Percentiles rank a stretch among this genome's conserved stretches.
Evolutionary conservation across 2,329 filamentous ascomycete genomes (phyloP).

Genomic region (Furcasterigmium furcatum): DNA sequence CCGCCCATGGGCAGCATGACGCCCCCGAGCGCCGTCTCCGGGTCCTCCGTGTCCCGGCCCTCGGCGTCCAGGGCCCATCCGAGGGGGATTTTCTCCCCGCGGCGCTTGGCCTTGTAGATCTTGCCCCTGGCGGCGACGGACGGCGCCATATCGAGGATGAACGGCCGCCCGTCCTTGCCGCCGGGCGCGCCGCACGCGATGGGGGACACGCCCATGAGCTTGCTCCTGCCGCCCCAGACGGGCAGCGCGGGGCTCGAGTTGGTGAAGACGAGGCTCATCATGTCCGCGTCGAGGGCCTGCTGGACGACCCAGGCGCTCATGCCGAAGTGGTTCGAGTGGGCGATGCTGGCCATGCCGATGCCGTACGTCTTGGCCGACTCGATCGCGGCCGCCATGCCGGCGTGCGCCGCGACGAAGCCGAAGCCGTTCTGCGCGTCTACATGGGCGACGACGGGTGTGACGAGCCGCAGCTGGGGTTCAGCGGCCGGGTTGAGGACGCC

Average conservation of each 20-base stretch:
- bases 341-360: conserved; percentile 73
- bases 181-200: conserved; percentile 75
- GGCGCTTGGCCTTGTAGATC: conserved; percentile 65
- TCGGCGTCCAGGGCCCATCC: conserved; percentile 76
- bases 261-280: conserved; percentile 70
- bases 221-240: conserved; percentile 64
- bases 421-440: conserved; percentile 70
- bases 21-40: conserved; percentile 65
- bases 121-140: conserved; percentile 68
- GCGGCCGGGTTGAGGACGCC: conserved; percentile 63
- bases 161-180: conserved; percentile 48
- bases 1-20: conserved; percentile 87
- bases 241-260: conserved; percentile 72
- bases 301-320: conserved; percentile 82
- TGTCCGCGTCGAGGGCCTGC: conserved; percentile 67
- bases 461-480: conserved; percentile 52
- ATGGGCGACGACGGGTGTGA: conserved; percentile 69
- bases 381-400: conserved; percentile 65
- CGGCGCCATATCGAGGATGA: conserved; percentile 75
- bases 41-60: conserved; percentile 68
- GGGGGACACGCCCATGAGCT: conserved; percentile 71
- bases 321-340: conserved; percentile 78
- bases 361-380: conserved; percentile 61
- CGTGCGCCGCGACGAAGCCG: conserved; percentile 67
- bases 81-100: conserved; percentile 65